Base-by-base conservation (phyloP, 495 filamentous ascomycete genomes). In the Penicillium turbatum region DNA sequence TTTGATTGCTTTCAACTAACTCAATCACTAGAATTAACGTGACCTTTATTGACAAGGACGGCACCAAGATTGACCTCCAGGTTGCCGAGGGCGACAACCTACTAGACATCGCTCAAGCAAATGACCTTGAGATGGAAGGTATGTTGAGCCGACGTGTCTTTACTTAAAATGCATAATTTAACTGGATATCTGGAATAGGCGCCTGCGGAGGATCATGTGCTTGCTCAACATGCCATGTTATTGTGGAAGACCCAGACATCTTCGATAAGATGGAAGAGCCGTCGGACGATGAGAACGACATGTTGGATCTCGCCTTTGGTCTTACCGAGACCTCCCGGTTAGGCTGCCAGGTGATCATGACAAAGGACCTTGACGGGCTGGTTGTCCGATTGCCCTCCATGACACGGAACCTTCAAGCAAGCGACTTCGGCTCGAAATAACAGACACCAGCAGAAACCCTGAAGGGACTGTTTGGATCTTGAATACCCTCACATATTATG, bases 81-180 rank as follows among this genome's bases (percentile, higher is more conserved):
- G 91, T 96, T 10, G 73, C 83, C 5, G 82, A 85, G 63, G 95
- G 93, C 29, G 89, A 96, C 68, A 97, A 98, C 66, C 71, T 98
- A 44, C 76, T 98, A 31, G 90, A 96, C 60, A 93, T 98, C 59
- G 93, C 93, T 15, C 92, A 97, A 71, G 87, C 86, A 31, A 82
- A 97, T 71, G 93, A 97, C 63, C 71, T 98, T 10, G 93, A 98
- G 70, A 97, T 98, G 92, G 93, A 98, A 77, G 93, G 83, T 84
- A 69, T 40, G 71, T 54, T 31, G 37, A 48, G n/a, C 17, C 24
- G 17, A 21, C 26, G 36, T 51, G 30, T 57, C 17, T 11, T 10
- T 19, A 29, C 42, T 39, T 7, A 24, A 24, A 3, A 11, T 11
- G n/a, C 15, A 19, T 8, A 31, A 1, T 2, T 48, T 60, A 12